Conservation (phyloP, 352 stramenopile genomes). For the Phytophthora fragariae region DNA sequence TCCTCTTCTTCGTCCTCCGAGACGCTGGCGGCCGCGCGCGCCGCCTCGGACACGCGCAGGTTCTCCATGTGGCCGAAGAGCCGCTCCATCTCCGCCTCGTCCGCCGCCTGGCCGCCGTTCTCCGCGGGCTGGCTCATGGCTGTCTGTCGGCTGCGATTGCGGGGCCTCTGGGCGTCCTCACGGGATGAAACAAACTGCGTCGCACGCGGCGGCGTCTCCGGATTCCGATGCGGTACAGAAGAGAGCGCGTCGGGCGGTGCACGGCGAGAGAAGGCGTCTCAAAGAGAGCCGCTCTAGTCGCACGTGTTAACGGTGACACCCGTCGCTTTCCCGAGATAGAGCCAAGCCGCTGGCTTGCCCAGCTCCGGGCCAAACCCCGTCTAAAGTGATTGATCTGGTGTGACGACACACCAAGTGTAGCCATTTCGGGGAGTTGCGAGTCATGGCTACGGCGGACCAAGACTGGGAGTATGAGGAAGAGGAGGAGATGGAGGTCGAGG, state of each 20-base stretch:
- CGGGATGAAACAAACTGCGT: neutral
- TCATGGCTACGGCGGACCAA: conserved; percentile 17
- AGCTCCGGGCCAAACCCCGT: neutral
- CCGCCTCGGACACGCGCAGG: conserved; percentile 52
- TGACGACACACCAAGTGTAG: conserved; percentile 1
- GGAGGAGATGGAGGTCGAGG: conserved; percentile 65
- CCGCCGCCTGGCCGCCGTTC: conserved; percentile 33
- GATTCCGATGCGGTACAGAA: neutral
- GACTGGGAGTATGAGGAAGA: conserved; percentile 36
- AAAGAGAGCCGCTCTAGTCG: neutral
- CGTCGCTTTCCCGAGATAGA: neutral
- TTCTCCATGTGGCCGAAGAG: conserved; percentile 64
- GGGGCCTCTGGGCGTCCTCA: neutral
- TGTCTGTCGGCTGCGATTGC: neutral
- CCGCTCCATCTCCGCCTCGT: conserved; percentile 62
- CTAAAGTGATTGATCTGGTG: neutral
- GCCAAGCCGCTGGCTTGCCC: neutral
- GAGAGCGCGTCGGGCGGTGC: neutral
- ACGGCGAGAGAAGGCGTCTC: neutral
- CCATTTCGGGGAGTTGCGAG: conserved; percentile 6
- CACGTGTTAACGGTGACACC: neutral
- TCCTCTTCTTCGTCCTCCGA: conserved; percentile 55
- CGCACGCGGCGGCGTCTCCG: neutral
- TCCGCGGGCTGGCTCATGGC: conserved; percentile 31
- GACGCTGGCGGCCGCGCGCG: conserved; percentile 43